Base-by-base conservation (phyloP, 768 basidiomycete species). In the Tricholoma terreum region DNA sequence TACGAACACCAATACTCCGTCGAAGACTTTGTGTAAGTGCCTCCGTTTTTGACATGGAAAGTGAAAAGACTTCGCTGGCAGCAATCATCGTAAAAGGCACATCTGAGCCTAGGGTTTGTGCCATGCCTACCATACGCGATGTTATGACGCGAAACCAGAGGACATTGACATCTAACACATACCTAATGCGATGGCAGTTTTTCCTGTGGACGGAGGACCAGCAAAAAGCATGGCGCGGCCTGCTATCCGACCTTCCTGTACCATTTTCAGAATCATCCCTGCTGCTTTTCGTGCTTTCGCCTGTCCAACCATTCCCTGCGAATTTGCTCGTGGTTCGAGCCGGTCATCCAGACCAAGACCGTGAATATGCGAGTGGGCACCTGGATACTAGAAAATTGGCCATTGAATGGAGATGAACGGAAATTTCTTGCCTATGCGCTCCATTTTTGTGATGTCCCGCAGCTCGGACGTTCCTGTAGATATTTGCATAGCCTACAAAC, bases 21-120 rank as follows among this genome's bases (percentile, higher is more conserved):
- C 96, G 81, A 74, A 99, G 92, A 0, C 95, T 94, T 70, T 98
- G 96, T 0, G 95, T 98, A 58, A 99, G 82, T 19, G 94, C 94
- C 70, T 99, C 97, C 2, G 97, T 99, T 75, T 98, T 98, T 27
- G 91, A 94, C 92, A 98, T 97, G 65, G 94, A 93, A 34, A 97
- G 80, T 43, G 95, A 98, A 77, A 96, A 98, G 58, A 99, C 95
- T 73, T 99, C 97, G 77, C 92, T 94, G 19, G 89, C 97, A 14
- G 94, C 92, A 66, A 99, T 94, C 86, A 93, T 94, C 6, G 94
- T 98, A 71, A 98, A 99, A 0, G 97, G 97, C 1, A 98, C 96
- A 65, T 98, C 97, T 9, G 88, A 65, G 0, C 97, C 97, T 19
- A 99, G 78, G 2, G 88, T 92, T 71, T 98, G 95, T 6, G 97